These are phyloP conservation scores for Rauvolfia tetraphylla DNA, from an alignment of 257 asterid species.

Conservation along the genomic window DNA sequence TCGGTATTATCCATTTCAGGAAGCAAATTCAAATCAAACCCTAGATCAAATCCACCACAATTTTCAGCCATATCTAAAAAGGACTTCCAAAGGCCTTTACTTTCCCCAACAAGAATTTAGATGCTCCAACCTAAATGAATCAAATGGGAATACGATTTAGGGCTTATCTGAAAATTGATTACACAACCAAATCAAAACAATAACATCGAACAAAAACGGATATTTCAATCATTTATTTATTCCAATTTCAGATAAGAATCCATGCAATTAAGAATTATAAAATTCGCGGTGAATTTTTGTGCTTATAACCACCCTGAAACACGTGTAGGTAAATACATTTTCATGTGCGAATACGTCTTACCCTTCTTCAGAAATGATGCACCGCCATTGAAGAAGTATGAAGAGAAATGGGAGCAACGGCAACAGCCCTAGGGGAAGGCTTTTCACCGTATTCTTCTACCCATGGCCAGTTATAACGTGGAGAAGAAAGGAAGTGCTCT, in stretches of 20 bases:
- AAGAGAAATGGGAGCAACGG: conserved; percentile 3
- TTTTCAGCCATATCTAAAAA: conserved; percentile 5
- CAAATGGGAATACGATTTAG: conserved; percentile 4
- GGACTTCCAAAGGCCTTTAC: not conserved
- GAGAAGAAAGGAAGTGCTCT: not conserved
- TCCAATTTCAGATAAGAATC: not conserved
- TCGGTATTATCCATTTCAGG: conserved; percentile 45
- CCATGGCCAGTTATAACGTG: not conserved
- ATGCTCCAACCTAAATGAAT: conserved; percentile 16
- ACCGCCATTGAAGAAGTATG: conserved; percentile 16
- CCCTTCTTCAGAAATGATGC: conserved; percentile 1
- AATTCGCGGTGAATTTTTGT: not conserved
- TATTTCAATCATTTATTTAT: not conserved
- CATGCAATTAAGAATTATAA: not conserved
- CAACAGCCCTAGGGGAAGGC: conserved; percentile 19
- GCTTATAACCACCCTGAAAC: not conserved
- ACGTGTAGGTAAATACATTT: conserved; percentile 7
- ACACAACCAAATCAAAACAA: conserved; percentile 4
- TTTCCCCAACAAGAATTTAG: conserved; percentile 8
- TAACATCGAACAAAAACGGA: not conserved
- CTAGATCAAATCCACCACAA: conserved; percentile 26
- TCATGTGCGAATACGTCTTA: not conserved
- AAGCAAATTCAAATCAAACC: conserved; percentile 27
- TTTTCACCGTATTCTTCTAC: not conserved
- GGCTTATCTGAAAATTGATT: conserved; percentile 7